Evolutionary conservation across 768 basidiomycete genomes (phyloP).

Genomic region (Rhodotorula kratochvilovae): DNA sequence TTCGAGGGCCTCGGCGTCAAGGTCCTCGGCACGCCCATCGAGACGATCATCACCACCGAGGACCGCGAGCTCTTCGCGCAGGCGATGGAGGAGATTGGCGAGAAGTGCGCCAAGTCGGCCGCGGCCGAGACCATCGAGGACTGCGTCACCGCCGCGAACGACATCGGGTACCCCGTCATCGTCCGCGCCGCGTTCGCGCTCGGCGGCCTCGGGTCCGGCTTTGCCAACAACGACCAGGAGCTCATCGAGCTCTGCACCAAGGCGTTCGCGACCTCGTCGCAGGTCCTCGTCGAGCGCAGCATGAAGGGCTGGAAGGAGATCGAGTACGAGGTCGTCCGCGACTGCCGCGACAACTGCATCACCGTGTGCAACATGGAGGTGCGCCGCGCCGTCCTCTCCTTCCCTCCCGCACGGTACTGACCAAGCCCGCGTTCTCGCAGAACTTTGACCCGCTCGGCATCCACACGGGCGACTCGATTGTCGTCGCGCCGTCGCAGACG

Average conservation of each 20-base stretch:
- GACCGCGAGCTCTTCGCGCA: constrained; percentile 89
- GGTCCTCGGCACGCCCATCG: constrained; percentile 93
- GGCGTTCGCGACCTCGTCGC: constrained; percentile 95
- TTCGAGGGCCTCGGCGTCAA: constrained; percentile 81
- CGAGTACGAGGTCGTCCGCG: constrained; percentile 96
- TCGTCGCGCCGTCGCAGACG: constrained; percentile 95
- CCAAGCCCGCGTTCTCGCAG: constrained; percentile 50
- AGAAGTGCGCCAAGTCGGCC: constrained; percentile 84
- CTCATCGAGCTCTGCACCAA: constrained; percentile 80
- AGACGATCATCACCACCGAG: constrained; percentile 95
- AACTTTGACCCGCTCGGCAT: constrained; percentile 99
- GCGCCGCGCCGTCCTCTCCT: constrained; percentile 41
- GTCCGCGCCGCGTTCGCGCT: constrained; percentile 95
- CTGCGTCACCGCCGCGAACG: constrained; percentile 70
- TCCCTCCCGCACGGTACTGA: constrained; percentile 5
- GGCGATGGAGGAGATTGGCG: constrained; percentile 92
- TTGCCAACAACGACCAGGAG: constrained; percentile 90
- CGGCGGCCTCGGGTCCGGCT: constrained; percentile 90
- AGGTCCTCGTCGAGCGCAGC: constrained; percentile 96
- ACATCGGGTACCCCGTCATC: constrained; percentile 91
- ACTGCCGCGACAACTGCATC: constrained; percentile 97
- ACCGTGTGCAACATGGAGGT: constrained; percentile 99
- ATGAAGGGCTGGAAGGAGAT: constrained; percentile 99
- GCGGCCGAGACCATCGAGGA: constrained; percentile 84
- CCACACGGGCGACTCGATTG: constrained; percentile 97